Base-by-base conservation (phyloP, 2,329 filamentous ascomycete species). In the Fusarium annulatum region DNA sequence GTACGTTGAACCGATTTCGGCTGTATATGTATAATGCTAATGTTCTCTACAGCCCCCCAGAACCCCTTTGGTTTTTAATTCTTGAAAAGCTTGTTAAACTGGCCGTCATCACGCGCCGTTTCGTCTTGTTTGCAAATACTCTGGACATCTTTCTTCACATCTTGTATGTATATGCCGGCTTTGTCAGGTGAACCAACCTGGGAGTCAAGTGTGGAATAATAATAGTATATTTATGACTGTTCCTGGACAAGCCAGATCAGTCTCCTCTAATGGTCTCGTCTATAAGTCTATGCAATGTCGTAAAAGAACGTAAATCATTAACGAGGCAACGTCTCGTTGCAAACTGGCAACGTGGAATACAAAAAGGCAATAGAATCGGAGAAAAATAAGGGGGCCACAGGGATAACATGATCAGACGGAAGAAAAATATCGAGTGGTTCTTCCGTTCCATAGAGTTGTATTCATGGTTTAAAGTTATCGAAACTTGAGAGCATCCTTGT, bases 1-100 rank as follows among this genome's bases (percentile, higher is more conserved):
- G 96, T 98, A 92, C 93, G 96, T 95, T 45, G 21, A 56, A 45
- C 15, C 21, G 18, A 12, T n/a, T 18, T 34, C 49, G 23, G 9
- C 38, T 46, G 46, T 21, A 15, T 61, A 38, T 52, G 38, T 7
- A 16, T 9, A 56, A n/a, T 61, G 52, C 73, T 80, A 49, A 80
- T 64, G 39, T 49, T 57, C 34, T 28, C 19, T 48, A 21, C 42
- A 88, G 87, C 87, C 36, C 87, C 87, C 18, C 82, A 88, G 69
- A 88, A 88, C 71, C 87, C 87, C 3, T 88, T 88, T 72, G 87
- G 87, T 28, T 88, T 88, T 72, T 86, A 76, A 79, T 64, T 15
- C 36, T 45, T 51, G 41, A 49, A 43, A 51, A 45, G 45, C 48
- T 60, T 39, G 26, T 57, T 30, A 41, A 49, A 61, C 45, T 55